These are phyloP conservation scores for Candida morakotiae DNA, from an alignment of 805 yeast species.

Conservation along the genomic window DNA sequence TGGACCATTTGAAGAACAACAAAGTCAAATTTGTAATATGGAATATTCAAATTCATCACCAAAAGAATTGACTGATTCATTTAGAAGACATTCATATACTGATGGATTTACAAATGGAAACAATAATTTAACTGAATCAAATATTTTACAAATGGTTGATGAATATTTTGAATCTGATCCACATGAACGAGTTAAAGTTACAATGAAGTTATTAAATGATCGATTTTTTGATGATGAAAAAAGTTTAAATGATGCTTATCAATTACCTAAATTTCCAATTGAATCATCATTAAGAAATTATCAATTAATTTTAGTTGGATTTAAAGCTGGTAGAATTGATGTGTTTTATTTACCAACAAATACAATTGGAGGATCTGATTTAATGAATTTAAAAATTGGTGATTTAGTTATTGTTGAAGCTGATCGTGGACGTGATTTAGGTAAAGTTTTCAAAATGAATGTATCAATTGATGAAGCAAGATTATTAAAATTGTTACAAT, in stretches of 20 bases:
- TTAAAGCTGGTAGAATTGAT: constrained; percentile 77
- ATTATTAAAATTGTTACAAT: constrained; percentile 58
- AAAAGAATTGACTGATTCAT: constrained; percentile 4
- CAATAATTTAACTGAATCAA: constrained; percentile 4
- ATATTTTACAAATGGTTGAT: constrained; percentile 18
- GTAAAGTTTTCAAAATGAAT: constrained; percentile 55
- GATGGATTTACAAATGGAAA: constrained; percentile 6
- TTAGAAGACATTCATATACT: constrained; percentile 12
- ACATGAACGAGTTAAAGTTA: constrained; percentile 37
- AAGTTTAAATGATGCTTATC: constrained; percentile 25
- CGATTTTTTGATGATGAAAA: constrained; percentile 27
- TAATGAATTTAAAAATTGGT: constrained; percentile 40
- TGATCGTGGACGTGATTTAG: constrained; percentile 76
- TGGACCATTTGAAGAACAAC: background rate
- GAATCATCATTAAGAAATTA: constrained; percentile 32
- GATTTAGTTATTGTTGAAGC: constrained; percentile 82
- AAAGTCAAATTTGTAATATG: no score
- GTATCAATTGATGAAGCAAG: constrained; percentile 66
- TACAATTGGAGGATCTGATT: constrained; percentile 6
- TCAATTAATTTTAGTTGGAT: constrained; percentile 60
- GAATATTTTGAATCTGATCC: constrained; percentile 36
- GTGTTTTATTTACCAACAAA: constrained; percentile 58
- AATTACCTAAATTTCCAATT: constrained; percentile 33
- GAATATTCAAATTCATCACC: constrained; percentile 3
- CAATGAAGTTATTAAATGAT: constrained; percentile 22